These are phyloP conservation scores for Claviceps maximensis DNA, from an alignment of 2,329 filamentous ascomycete species.

Conservation along the genomic window DNA sequence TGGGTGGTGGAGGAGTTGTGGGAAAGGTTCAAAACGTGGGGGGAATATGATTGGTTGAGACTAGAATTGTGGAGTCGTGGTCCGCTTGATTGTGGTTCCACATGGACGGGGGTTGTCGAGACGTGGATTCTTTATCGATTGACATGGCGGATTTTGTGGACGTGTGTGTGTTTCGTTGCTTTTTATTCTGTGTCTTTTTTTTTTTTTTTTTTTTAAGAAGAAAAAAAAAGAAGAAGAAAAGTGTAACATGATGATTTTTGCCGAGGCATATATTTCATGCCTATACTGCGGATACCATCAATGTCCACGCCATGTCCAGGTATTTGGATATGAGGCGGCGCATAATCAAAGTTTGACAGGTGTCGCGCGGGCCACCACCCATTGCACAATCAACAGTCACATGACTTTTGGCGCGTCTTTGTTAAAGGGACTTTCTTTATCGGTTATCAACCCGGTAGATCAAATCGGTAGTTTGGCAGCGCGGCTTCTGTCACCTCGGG, in stretches of 20 bases:
- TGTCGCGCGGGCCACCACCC: not conserved
- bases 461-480: no score
- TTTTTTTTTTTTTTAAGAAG: no score
- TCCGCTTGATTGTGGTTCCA: not conserved
- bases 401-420: not conserved
- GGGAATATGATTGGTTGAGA: not conserved
- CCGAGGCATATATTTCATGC: no score
- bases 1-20: not conserved
- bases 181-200: no score
- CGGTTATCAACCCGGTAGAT: no score
- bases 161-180: no score
- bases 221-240: no score
- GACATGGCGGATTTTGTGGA: no score
- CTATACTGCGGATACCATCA: no score
- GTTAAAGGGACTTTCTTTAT: no score
- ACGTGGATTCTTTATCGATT: not conserved
- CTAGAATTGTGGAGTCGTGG: not conserved
- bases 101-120: not conserved
- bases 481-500: no score
- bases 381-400: not conserved
- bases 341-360: not conserved
- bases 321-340: not conserved
- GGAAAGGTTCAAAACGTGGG: not conserved
- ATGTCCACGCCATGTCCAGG: not conserved
- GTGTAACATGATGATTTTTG: no score